These are phyloP conservation scores for Talaromyces funiculosus DNA, from an alignment of 2,329 filamentous ascomycete genomes.

Conservation along the genomic window DNA sequence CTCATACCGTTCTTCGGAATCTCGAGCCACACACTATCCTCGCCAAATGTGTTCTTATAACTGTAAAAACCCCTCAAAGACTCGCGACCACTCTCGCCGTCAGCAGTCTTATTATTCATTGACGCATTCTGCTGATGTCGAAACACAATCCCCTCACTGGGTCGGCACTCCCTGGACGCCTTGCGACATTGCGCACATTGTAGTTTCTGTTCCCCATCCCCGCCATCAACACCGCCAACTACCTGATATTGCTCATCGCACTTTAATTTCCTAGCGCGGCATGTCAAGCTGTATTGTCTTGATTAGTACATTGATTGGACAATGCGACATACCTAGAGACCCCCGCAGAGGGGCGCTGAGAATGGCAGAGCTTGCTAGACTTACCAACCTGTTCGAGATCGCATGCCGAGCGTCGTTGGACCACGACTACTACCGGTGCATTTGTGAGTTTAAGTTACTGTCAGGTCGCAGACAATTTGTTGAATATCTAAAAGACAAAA, in stretches of 20 bases:
- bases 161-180: conserved; percentile 55
- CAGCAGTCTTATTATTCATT: conserved; percentile 47
- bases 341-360: neutral
- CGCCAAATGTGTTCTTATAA: conserved; percentile 60
- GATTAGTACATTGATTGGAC: neutral
- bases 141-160: conserved; percentile 59
- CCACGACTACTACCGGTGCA: conserved; percentile 6
- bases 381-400: conserved; percentile 41
- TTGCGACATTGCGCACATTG: conserved; percentile 57
- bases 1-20: conserved; percentile 53
- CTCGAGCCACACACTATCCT: conserved; percentile 57
- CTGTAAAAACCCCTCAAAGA: conserved; percentile 58
- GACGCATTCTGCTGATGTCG: conserved; percentile 65
- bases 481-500: neutral
- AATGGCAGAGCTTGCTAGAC: conserved; percentile 16
- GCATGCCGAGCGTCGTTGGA: conserved; percentile 28
- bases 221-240: conserved; percentile 43
- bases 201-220: conserved; percentile 43
- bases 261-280: conserved; percentile 58
- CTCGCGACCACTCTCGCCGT: conserved; percentile 35
- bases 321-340: neutral
- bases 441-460: neutral
- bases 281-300: conserved; percentile 43
- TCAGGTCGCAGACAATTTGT: neutral
- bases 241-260: conserved; percentile 48